A percentile compares a stretch with the other conserved stretches of the same genome.
These are phyloP conservation scores for Ophiostoma himal-ulmi DNA, from an alignment of 2,329 filamentous ascomycete genomes.

Conservation along the genomic window DNA sequence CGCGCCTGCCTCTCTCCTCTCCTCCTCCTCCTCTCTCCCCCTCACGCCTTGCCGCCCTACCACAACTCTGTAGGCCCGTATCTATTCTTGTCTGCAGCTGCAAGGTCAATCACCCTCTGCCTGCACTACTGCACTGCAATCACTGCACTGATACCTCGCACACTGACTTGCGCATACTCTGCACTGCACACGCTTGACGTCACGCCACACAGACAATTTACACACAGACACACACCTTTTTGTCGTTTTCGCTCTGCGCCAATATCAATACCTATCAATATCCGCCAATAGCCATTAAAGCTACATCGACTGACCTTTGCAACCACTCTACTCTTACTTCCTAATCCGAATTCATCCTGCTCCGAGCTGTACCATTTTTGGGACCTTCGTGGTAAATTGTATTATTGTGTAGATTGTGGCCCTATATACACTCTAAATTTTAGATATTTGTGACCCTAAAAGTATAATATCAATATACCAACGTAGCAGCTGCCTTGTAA, in stretches of 20 bases:
- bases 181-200: background rate
- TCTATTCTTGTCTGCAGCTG: conserved; percentile 5
- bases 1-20: background rate
- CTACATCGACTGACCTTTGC: background rate
- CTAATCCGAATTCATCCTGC: background rate
- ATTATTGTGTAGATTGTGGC: background rate
- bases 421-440: too few species aligned
- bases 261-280: background rate
- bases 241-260: background rate
- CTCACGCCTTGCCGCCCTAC: background rate
- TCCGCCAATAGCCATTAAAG: background rate
- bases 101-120: conserved; percentile 3
- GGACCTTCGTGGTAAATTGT: background rate
- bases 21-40: background rate
- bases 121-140: background rate
- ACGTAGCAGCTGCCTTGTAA: too few species aligned
- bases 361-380: background rate
- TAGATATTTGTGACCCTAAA: too few species aligned
- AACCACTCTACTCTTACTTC: background rate
- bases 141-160: background rate
- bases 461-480: too few species aligned
- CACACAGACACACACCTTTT: background rate
- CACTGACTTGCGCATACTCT: background rate
- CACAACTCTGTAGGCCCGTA: background rate
- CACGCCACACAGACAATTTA: background rate